phyloP scores from a whole-genome alignment of 164 flowering plant genomes.

The Macadamia tetraphylla region DNA sequence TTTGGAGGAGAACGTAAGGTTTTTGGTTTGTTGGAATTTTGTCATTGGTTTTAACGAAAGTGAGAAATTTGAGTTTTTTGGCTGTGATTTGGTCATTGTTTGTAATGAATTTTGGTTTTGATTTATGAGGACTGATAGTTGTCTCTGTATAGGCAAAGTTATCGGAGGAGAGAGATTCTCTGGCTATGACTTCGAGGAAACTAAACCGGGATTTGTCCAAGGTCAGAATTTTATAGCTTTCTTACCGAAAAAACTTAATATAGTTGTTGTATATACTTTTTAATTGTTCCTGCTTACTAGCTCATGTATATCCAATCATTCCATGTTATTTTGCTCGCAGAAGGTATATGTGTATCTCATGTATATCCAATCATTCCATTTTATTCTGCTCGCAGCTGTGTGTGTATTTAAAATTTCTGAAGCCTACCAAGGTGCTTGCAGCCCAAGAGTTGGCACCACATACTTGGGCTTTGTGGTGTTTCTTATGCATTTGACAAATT shows the following conservation, averaged over 20 bases:
- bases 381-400: too few relatives aligned
- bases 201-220: slow-evolving; percentile 73
- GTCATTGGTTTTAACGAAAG: not conserved
- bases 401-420: too few relatives aligned
- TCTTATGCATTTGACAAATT: too few relatives aligned
- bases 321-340: too few relatives aligned
- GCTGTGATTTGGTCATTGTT: too few relatives aligned
- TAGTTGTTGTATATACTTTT: not conserved
- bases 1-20: slow-evolving; percentile 66
- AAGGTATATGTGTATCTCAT: too few relatives aligned
- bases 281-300: not conserved
- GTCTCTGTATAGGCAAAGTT: slow-evolving; percentile 44
- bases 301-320: not conserved
- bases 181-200: slow-evolving; percentile 55
- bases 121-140: not conserved
- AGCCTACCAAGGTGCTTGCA: too few relatives aligned
- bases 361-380: too few relatives aligned
- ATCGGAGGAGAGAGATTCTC: slow-evolving; percentile 59
- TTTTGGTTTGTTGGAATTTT: not conserved
- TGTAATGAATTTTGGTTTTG: too few relatives aligned
- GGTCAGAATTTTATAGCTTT: slow-evolving; percentile 23
- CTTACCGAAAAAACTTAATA: not conserved
- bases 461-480: too few relatives aligned
- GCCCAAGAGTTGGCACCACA: too few relatives aligned
- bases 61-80: too few relatives aligned